Evolutionary conservation across 2,329 filamentous ascomycete genomes (phyloP).

Genomic region (Nannizzia gypsea): DNA sequence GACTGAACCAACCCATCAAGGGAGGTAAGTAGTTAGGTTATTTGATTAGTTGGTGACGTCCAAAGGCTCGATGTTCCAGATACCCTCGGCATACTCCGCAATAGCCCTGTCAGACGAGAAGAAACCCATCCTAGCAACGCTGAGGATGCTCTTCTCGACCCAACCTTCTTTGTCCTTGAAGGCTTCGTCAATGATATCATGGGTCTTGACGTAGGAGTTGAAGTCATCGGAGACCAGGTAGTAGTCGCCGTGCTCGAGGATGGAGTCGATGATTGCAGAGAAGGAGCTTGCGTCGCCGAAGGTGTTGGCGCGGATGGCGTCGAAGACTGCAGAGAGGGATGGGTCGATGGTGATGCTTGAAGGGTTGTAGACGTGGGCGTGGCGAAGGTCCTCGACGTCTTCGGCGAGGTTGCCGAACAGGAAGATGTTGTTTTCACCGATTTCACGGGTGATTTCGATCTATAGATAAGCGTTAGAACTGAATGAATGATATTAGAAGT

Average conservation of each 20-base stretch:
- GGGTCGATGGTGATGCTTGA: conserved; percentile 65
- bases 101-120: conserved; percentile 93
- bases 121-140: conserved; percentile 91
- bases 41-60: conserved; percentile 18
- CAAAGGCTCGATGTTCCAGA: conserved; percentile 92
- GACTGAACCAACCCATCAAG: no score
- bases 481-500: background rate
- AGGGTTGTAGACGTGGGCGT: conserved; percentile 62
- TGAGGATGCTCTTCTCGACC: conserved; percentile 78
- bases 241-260: conserved; percentile 89
- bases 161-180: conserved; percentile 89
- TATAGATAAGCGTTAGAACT: conserved; percentile 21
- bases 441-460: conserved; percentile 96
- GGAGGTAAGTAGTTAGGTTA: no score
- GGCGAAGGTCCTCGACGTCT: conserved; percentile 90
- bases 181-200: conserved; percentile 78
- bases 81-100: conserved; percentile 90
- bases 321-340: conserved; percentile 68
- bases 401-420: conserved; percentile 92
- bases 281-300: conserved; percentile 76
- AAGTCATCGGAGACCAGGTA: conserved; percentile 98
- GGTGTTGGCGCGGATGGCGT: conserved; percentile 62
- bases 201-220: conserved; percentile 84
- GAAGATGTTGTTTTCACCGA: conserved; percentile 96
- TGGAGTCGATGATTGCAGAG: conserved; percentile 67